Percentiles rank a stretch among this genome's conserved stretches.
Evolutionary conservation across 768 basidiomycete species (phyloP).

Genomic region (Leucocoprinus birnbaumii): DNA sequence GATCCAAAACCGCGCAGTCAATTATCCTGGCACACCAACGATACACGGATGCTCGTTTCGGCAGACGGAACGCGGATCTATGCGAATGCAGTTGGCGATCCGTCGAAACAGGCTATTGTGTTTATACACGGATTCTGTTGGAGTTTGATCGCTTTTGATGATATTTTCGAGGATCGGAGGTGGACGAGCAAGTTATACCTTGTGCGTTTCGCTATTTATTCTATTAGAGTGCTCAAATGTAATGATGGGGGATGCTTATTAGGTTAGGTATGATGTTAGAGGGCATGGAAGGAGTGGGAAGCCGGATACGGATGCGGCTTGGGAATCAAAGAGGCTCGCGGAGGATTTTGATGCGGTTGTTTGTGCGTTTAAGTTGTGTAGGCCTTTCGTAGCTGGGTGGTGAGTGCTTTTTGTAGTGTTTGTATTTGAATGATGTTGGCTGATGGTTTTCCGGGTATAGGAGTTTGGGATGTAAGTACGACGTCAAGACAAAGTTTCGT

Average conservation of each 20-base stretch:
- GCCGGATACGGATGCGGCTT: constrained; percentile 21
- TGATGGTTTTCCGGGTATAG: constrained; percentile 12
- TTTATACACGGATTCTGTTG: constrained; percentile 40
- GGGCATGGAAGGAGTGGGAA: constrained; percentile 33
- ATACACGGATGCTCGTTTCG: constrained; percentile 11
- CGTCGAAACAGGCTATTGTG: constrained; percentile 32
- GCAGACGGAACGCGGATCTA: constrained; percentile 36
- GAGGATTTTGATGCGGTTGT: constrained; percentile 30
- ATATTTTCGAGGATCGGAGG: constrained; percentile 28
- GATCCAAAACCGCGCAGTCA: no score
- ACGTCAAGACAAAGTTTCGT: no score
- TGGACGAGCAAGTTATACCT: constrained; percentile 25
- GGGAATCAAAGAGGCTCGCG: constrained; percentile 25
- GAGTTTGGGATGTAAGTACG: constrained; percentile 28
- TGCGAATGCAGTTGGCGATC: constrained; percentile 36
- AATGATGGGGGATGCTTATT: background rate
- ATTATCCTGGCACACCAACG: background rate
- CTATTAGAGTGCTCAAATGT: no score
- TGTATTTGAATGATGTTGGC: background rate
- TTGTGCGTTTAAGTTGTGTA: constrained; percentile 24
- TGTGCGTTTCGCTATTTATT: constrained; percentile 15
- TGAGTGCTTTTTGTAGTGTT: constrained; percentile 18
- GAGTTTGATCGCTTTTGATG: constrained; percentile 32
- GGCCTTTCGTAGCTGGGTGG: constrained; percentile 29
- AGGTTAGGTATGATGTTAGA: constrained; percentile 33